Conservation (phyloP, 2,329 filamentous ascomycete species). For the Colletotrichum tamarilloi region DNA sequence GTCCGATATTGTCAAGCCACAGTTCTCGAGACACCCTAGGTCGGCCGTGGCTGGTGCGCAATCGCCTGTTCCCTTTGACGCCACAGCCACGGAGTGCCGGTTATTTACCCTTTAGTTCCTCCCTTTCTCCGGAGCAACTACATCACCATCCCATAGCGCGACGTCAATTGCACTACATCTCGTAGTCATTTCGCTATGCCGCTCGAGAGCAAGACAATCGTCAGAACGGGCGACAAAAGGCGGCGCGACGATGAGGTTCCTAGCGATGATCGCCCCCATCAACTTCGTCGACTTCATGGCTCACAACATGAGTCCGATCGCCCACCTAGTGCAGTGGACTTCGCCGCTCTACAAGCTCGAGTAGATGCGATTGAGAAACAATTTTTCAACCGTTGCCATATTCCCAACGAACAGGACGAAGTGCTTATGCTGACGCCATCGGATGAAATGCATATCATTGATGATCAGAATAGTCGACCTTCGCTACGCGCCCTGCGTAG, state of each 20-base stretch:
- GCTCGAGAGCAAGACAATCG: background rate
- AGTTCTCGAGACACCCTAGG: background rate
- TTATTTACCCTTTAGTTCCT: background rate
- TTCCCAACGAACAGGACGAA: background rate
- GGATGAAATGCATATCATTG: background rate
- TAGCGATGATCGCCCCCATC: background rate
- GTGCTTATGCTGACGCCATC: background rate
- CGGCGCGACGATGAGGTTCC: background rate
- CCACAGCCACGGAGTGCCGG: background rate
- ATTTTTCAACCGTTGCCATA: background rate
- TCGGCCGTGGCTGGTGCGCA: background rate
- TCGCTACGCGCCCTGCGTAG: background rate
- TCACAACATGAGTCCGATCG: background rate
- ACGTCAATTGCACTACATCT: background rate
- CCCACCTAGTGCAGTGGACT: background rate
- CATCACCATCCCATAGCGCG: background rate
- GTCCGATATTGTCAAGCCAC: background rate
- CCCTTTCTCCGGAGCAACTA: background rate
- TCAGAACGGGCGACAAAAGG: background rate
- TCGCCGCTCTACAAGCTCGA: background rate
- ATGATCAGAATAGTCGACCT: background rate
- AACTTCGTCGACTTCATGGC: background rate
- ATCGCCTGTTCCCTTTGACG: background rate
- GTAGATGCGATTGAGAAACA: background rate
- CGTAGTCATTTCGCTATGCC: background rate